phyloP scores from a whole-genome alignment of 768 basidiomycete genomes.

The Xerocomus brunneocitrinus region DNA sequence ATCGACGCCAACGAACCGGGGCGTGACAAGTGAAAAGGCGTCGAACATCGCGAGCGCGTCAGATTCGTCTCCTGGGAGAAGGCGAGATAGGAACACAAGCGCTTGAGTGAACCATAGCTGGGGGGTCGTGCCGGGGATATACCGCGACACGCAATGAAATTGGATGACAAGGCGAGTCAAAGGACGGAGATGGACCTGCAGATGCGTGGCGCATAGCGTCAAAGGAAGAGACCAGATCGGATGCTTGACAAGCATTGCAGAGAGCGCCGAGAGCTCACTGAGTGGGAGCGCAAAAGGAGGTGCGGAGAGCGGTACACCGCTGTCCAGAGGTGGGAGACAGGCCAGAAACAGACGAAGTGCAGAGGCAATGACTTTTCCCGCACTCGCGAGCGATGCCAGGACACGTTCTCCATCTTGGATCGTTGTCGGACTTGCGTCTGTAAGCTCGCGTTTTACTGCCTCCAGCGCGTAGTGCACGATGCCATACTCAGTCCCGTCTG shows the following conservation, averaged over 20 bases:
- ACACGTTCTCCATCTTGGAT: constrained; percentile 5
- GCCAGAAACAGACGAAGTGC: constrained; percentile 62
- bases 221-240: constrained; percentile 43
- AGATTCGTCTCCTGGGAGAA: constrained; percentile 75
- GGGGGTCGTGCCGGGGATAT: constrained; percentile 49
- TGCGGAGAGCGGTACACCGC: constrained; percentile 33
- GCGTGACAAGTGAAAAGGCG: constrained; percentile 12
- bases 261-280: constrained; percentile 47
- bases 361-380: constrained; percentile 39
- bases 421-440: neutral
- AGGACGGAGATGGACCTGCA: constrained; percentile 35
- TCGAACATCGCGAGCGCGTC: constrained; percentile 41
- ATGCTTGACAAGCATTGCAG: constrained; percentile 46
- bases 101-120: constrained; percentile 68
- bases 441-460: constrained; percentile 30
- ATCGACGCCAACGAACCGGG: constrained; percentile 14
- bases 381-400: constrained; percentile 30
- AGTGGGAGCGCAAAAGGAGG: constrained; percentile 66
- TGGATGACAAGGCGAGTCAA: constrained; percentile 48
- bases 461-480: constrained; percentile 37
- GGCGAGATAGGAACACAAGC: constrained; percentile 47
- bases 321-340: constrained; percentile 44
- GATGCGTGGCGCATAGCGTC: neutral
- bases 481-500: constrained; percentile 30
- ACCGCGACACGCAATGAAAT: constrained; percentile 57